Conservation (phyloP, 257 asterid species). For the Ajuga chamaepitys region DNA sequence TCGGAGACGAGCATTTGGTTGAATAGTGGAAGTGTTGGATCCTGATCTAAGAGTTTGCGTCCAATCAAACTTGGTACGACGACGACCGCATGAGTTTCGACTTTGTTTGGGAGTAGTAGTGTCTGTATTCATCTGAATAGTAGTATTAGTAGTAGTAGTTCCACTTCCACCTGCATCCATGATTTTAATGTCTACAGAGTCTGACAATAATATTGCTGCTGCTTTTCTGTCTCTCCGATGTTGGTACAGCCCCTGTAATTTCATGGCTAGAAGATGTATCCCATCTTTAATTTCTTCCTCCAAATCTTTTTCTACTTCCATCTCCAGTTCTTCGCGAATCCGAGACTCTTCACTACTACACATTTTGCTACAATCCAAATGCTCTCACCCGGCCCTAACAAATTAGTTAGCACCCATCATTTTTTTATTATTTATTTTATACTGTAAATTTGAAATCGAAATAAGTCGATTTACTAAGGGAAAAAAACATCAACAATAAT, state of each 20-base stretch:
- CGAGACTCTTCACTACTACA: conserved; percentile 39
- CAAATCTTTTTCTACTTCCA: conserved; percentile 43
- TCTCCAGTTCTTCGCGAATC: conserved; percentile 48
- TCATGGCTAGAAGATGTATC: conserved; percentile 49
- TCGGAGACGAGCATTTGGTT: too few relatives aligned
- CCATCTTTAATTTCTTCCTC: conserved; percentile 65
- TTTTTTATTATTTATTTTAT: too few relatives aligned
- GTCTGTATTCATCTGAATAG: background rate
- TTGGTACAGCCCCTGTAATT: conserved; percentile 49
- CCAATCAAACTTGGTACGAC: conserved; percentile 44
- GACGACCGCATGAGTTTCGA: background rate
- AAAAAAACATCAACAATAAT: too few relatives aligned
- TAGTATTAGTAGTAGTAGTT: background rate
- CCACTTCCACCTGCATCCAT: conserved; percentile 32
- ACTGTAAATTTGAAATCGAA: too few relatives aligned
- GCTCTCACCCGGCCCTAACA: background rate
- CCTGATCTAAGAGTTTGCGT: conserved; percentile 48
- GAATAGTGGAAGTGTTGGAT: too few relatives aligned
- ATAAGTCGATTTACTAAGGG: too few relatives aligned
- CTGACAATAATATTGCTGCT: conserved; percentile 24
- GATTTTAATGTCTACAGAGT: conserved; percentile 53
- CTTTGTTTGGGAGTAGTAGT: background rate
- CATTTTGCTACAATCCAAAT: conserved; percentile 16
- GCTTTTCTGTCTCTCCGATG: conserved; percentile 29
- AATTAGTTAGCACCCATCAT: too few relatives aligned